Evolutionary conservation across 768 basidiomycete species (phyloP), one percentile per base, ranked within the genome.

Genomic region (Phanerodontia chrysosporium): DNA sequence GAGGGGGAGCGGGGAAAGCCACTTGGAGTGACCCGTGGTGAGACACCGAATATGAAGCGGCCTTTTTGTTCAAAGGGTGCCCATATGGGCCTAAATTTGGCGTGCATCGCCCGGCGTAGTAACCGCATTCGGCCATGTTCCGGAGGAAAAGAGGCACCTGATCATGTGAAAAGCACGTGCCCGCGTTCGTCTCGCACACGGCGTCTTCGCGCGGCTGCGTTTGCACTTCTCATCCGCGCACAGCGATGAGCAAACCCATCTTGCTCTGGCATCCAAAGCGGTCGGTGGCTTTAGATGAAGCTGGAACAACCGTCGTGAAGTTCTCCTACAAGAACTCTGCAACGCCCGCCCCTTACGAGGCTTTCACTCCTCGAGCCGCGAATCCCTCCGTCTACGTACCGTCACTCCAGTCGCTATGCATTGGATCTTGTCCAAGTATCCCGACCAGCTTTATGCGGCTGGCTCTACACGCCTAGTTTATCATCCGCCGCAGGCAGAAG

Each of bases 331-430:
- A 66, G 3, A 60, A 63, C 14, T 10, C 18, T 42, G 39, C 62
- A 24, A 59, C 57, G 18, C 60, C 48, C 6, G 58, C 46, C 12
- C 62, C 55, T 55, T 67, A 53, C 55, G 55, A 45, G 51, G 59
- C 29, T 25, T 13, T 36, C 30, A 16, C 35, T 7, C 16, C n/a
- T 14, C 24, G 55, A 22, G 8, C 57, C 6, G 18, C 58, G 10
- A 18, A 18, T 18, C 39, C 39, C 18, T 3, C 59, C 30, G n/a
- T 61, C 58, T 68, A 70, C 62, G 68, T 83, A 44, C 86, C 85
- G 0, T 78, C 86, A 2, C 78, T 90, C 45, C 64, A 76, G 30
- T 75, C 75, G 57, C 73, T 86, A 57, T 86, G 83, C 64, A 65
- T 89, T 18, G 69, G 49, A 67, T 62, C 18, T 75, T 88, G 35